A percentile compares a stretch with the other conserved stretches of the same genome.
These are phyloP conservation scores for Fagopyrum homotropicum DNA, from an alignment of 148 eudicot species.

Conservation along the genomic window DNA sequence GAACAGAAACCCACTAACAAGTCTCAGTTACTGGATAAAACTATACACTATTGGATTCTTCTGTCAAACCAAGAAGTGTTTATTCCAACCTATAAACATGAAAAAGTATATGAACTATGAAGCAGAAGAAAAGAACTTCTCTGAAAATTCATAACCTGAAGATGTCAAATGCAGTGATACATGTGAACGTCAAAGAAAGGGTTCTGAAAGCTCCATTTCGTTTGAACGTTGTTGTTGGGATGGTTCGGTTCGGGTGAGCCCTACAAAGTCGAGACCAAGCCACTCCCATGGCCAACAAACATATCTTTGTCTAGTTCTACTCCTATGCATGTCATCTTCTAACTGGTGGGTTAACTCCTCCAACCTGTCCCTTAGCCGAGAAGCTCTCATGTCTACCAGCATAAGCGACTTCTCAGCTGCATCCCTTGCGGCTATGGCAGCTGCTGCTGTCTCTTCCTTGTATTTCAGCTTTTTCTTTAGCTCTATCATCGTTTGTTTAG, in stretches of 20 bases:
- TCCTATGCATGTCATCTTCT: slow-evolving; percentile 34
- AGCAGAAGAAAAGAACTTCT: too few species aligned
- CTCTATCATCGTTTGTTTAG: slow-evolving; percentile 61
- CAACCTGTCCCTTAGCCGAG: slow-evolving; percentile 74
- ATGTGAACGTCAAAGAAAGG: slow-evolving; percentile 31
- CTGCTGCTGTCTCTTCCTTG: slow-evolving; percentile 83
- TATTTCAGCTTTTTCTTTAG: slow-evolving; percentile 69
- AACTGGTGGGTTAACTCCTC: slow-evolving; percentile 89
- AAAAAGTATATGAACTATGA: too few species aligned
- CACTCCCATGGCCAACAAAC: slow-evolving; percentile 98
- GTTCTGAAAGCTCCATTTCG: slow-evolving; percentile 98
- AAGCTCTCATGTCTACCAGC: slow-evolving; percentile 68
- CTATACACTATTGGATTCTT: too few species aligned
- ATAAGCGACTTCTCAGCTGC: slow-evolving; percentile 95
- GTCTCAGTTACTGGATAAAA: too few species aligned
- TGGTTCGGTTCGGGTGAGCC: slow-evolving; percentile 31
- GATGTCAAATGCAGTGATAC: too few species aligned
- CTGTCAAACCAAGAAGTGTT: too few species aligned
- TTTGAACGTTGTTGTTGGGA: slow-evolving; percentile 42
- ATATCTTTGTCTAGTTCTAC: slow-evolving; percentile 52
- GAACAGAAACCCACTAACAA: too few species aligned
- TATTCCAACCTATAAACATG: too few species aligned
- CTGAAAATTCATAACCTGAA: too few species aligned
- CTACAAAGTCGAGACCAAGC: slow-evolving; percentile 91
- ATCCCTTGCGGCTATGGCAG: slow-evolving; percentile 95